Conservation (phyloP, 2,329 filamentous ascomycete genomes). For the Fusarium duplospermum region DNA sequence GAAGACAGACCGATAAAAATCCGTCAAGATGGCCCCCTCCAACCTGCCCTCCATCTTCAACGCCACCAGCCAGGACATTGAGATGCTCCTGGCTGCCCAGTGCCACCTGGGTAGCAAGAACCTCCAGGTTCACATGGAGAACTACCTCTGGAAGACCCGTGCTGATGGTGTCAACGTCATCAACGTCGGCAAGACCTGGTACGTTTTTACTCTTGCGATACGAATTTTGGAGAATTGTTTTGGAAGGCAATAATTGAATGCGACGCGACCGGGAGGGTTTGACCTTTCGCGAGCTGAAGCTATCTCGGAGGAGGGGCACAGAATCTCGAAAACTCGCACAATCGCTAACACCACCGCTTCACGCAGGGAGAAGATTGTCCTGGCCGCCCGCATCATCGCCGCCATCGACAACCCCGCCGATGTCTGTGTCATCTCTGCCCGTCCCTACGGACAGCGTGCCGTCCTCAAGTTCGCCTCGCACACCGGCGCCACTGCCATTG, state of each 20-base stretch:
- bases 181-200: conserved; percentile 99
- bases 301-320: conserved; percentile 34
- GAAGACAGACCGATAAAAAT: conserved; percentile 36
- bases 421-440: conserved; percentile 98
- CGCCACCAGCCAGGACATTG: conserved; percentile 97
- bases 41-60: conserved; percentile 97
- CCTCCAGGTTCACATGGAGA: conserved; percentile 99
- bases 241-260: neutral
- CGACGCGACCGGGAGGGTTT: neutral
- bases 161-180: conserved; percentile 98
- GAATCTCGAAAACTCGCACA: conserved; percentile 34
- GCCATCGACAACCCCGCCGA: conserved; percentile 99
- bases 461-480: conserved; percentile 99
- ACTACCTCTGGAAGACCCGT: conserved; percentile 99
- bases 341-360: conserved; percentile 24
- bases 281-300: conserved; percentile 8
- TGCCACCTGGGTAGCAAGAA: conserved; percentile 98
- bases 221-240: too few relatives aligned
- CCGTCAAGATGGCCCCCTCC: conserved; percentile 89
- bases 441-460: conserved; percentile 99
- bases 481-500: conserved; percentile 97
- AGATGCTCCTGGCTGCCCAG: conserved; percentile 98
- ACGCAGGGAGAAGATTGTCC: conserved; percentile 97
- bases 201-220: conserved; percentile 51
- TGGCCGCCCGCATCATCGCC: conserved; percentile 98